Evolutionary conservation across 1,284 basidiomycete genomes (phyloP), one percentile per base, ranked within the genome.

Genomic region (Amylostereum areolatum): DNA sequence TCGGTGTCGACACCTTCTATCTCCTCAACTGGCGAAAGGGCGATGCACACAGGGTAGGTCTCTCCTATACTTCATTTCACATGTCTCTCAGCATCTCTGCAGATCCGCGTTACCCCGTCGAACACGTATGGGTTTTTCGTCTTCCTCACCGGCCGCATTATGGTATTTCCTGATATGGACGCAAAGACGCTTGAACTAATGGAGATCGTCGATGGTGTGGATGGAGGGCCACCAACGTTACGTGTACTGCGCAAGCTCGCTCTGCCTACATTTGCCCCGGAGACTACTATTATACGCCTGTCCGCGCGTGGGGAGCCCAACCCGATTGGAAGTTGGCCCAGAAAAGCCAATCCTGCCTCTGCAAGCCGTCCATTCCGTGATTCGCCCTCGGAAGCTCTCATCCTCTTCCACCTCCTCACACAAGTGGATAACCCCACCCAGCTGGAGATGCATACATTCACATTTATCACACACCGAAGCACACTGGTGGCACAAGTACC

Each of bases 221-320:
- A 29, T 9, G 45, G 50, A 18, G 30, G 47, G 43, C 25, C 37
- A 3, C 33, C 53, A 0, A 7, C 8, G 5, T 46, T 52, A 6
- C 52, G 53, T 45, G 45, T 49, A 10, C 53, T 55, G 30, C 51
- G 57, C 55, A 62, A 51, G 24, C 58, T 67, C 48, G 51, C 53
- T 5, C 67, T 78, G 2, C 75, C 75, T 2, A 33, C 46, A 3
- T 60, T 76, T 6, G 49, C 52, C 5, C 48, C 59, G 28, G 49
- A 57, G 37, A 51, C 59, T 45, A 47, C 50, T 3, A 57, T 71
- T 27, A 48, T 62, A 12, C 60, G 55, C 31, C 65, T 76, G 41
- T 62, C 65, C 3, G 74, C 72, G 51, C 66, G 74, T 3, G 66
- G 65, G 6, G 74, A 77, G 53, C 75, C 75, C 2, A 76, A 74